These are phyloP conservation scores for Rhododendron mucronatum DNA, from an alignment of 148 eudicot genomes.

Conservation along the genomic window DNA sequence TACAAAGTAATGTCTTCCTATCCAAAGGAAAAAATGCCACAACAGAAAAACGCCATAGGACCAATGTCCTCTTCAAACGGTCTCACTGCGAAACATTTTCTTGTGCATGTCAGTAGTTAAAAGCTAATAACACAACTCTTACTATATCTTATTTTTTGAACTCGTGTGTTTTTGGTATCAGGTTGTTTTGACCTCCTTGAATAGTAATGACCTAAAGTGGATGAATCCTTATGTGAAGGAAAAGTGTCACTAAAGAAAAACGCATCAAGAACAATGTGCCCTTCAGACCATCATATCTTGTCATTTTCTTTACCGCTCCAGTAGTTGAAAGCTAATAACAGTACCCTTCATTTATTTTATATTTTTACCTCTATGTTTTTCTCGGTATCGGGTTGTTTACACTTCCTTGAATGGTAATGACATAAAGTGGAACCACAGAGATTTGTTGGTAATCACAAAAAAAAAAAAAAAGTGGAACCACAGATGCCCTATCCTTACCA, in stretches of 20 bases:
- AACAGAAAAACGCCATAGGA: background rate
- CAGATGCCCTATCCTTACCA: conserved; percentile 48
- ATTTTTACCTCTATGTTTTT: background rate
- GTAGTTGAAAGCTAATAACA: background rate
- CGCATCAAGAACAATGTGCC: background rate
- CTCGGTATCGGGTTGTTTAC: background rate
- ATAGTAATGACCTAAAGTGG: background rate
- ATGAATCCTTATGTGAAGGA: background rate
- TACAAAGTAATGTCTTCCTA: background rate
- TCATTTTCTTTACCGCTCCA: background rate
- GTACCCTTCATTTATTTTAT: background rate
- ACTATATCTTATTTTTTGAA: background rate
- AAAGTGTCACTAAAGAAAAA: background rate
- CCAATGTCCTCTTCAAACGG: background rate
- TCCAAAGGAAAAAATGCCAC: background rate
- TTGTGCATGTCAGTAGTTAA: background rate
- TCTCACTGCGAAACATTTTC: background rate
- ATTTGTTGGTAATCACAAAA: too few species aligned
- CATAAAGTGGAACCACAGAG: background rate
- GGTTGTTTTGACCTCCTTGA: background rate
- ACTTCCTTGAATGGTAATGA: background rate
- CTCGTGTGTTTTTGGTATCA: background rate
- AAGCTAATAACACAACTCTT: background rate
- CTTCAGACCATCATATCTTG: background rate
- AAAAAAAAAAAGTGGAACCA: background rate